phyloP scores from a whole-genome alignment of 208 protist species.

The Crithidia thermophila region DNA sequence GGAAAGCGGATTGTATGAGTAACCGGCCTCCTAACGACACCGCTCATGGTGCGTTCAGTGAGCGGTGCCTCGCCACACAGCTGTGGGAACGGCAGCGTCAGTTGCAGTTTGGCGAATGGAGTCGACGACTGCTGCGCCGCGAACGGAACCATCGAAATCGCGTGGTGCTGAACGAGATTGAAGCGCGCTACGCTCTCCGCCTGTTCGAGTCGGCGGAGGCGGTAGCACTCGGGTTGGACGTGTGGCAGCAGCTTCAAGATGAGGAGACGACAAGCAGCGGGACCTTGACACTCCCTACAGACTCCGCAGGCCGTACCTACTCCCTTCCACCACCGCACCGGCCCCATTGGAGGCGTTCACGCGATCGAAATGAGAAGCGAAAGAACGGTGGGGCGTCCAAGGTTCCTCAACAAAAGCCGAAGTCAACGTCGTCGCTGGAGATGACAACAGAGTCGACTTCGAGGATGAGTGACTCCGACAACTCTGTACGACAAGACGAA shows the following conservation, averaged over 20 bases:
- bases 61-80: conserved; percentile 23
- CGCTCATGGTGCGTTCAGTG: neutral
- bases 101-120: neutral
- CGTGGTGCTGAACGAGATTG: neutral
- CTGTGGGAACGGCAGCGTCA: conserved; percentile 9
- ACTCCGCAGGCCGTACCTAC: neutral
- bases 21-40: neutral
- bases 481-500: no score
- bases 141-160: conserved; percentile 20
- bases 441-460: no score
- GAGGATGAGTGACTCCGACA: no score
- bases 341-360: neutral
- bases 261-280: neutral
- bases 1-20: neutral
- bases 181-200: conserved; percentile 16
- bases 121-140: neutral
- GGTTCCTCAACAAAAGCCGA: no score
- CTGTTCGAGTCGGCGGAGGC: conserved; percentile 17
- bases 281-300: neutral
- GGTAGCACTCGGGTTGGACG: conserved; percentile 5
- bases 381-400: no score
- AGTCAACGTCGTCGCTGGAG: no score
- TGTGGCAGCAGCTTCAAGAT: neutral
- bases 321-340: neutral
- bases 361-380: neutral